Base-by-base conservation (phyloP, 306 rosid genomes). In the Mucuna pruriens region DNA sequence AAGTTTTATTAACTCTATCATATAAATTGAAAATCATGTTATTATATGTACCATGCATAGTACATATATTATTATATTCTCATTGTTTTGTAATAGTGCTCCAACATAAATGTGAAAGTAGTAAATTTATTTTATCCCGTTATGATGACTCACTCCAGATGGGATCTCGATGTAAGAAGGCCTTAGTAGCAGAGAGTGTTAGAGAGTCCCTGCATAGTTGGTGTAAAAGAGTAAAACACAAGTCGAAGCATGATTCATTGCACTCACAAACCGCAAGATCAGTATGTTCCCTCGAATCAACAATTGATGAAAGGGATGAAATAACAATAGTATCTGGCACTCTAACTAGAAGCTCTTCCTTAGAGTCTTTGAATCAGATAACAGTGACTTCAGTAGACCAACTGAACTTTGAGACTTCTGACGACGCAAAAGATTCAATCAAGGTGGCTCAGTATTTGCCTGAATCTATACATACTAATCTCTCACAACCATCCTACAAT, bases 171-270 rank as follows among this genome's bases (percentile, higher is more conserved):
- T 89, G 87, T 39, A 90, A 90, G 90, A 95, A 95, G 89, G 93
- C 99, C 0, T 48, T 95, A 48, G 97, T 95, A 42, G 22, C 98
- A 0, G 99, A 93, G 79, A 93, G 97, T 69, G 99, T 95, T 0
- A 82, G 99, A 76, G 98, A 95, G 15, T 93, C 97, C 9, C 90
- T 95, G 80, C 98, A 95, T 69, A 93, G 97, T 75, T 93, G 99
- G 99, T 93, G 99, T 81, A 95, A 95, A 83, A 91, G 99, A 81
- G 99, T 90, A 6, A 95, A 91, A 86, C 94, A 89, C 55, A 95
- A 85, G 83, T 89, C 97, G 6, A 95, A 84, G 84, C 92, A 86
- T 49, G 98, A 91, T 12, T 84, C 90, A 9, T 29, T 75, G 22
- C 92, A 80, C 26, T 91, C 90, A 9, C 86, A 80, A 26, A 83